Base-by-base conservation (phyloP, 1,139 yeast genomes). In the Saccharomyces hybrid region DNA sequence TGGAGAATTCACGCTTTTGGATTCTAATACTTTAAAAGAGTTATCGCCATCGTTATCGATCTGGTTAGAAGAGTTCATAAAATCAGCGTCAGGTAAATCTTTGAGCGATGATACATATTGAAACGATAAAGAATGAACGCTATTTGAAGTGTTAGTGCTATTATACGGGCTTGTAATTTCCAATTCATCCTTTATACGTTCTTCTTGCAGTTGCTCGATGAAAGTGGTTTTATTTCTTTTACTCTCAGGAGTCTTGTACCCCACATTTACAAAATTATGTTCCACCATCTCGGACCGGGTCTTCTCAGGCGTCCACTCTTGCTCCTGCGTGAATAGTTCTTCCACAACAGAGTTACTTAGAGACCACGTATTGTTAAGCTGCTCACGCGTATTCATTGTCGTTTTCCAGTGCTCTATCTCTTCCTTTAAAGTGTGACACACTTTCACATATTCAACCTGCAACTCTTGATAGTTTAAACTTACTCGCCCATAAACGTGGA, bases 371-470 rank as follows among this genome's bases (percentile, higher is more conserved):
- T 47, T 47, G 21, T 51, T 41, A 24, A 63, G 50, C 24, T 31
- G 14, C 9, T 46, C 32, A 6, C 59, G 50, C 34, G 54, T 53
- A 5, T 54, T 44, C 12, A 64, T 42, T 4, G 64, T 59, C 4
- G 8, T 19, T 41, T 55, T 52, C 68, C 67, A 64, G 54, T 60
- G 62, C 8, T 55, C 52, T 16, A 65, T 58, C 44, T 65, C 67
- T 16, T 49, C 48, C 7, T 44, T 29, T n/a, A 65, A 32, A 26
- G 49, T 53, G 26, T 56, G 44, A 41, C 56, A 53, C n/a, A 53
- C 34, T 46, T 57, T 59, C 19, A 64, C 50, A 24, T 50, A 50
- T 2, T 53, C 53, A 1, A 59, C 59, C 8, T 56, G 56, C 27
- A 63, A 46, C 46, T 64, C 66, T 19, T 53, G 49, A 24, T 54